Conservation (phyloP, 768 basidiomycete species). For the Cytidiella melzeri region DNA sequence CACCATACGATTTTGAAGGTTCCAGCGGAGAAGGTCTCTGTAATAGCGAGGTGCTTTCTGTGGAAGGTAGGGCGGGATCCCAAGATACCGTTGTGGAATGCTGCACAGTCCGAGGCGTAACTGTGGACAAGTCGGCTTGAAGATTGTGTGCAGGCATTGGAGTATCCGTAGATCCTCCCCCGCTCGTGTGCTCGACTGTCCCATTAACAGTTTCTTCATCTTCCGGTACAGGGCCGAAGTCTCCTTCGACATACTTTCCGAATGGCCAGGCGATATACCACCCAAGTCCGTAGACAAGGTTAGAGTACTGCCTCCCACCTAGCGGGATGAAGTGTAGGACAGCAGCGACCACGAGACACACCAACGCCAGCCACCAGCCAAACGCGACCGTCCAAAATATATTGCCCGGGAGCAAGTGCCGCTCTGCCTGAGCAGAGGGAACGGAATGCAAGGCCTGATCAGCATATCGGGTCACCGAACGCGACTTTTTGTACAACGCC, state of each 20-base stretch:
- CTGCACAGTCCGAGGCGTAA: constrained; percentile 34
- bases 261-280: constrained; percentile 99
- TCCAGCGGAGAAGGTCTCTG: constrained; percentile 19
- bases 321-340: constrained; percentile 68
- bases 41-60: constrained; percentile 43
- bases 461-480: constrained; percentile 93
- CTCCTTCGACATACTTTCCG: constrained; percentile 96
- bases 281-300: constrained; percentile 84
- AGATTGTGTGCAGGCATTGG: constrained; percentile 6
- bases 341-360: constrained; percentile 61
- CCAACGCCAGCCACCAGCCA: constrained; percentile 87
- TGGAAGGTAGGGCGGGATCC: constrained; percentile 29
- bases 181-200: constrained; percentile 22
- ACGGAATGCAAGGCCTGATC: constrained; percentile 90
- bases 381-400: constrained; percentile 87
- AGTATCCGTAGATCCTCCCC: constrained; percentile 10
- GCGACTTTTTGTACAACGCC: constrained; percentile 94
- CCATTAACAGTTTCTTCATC: constrained; percentile 35
- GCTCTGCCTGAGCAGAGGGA: constrained; percentile 89
- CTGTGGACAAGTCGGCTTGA: constrained; percentile 34
- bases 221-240: constrained; percentile 34
- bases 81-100: constrained; percentile 39
- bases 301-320: constrained; percentile 80
- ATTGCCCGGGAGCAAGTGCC: constrained; percentile 91
- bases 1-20: constrained; percentile 62